phyloP scores from a whole-genome alignment of 306 rosid species.

The Pterocarpus santalinus region DNA sequence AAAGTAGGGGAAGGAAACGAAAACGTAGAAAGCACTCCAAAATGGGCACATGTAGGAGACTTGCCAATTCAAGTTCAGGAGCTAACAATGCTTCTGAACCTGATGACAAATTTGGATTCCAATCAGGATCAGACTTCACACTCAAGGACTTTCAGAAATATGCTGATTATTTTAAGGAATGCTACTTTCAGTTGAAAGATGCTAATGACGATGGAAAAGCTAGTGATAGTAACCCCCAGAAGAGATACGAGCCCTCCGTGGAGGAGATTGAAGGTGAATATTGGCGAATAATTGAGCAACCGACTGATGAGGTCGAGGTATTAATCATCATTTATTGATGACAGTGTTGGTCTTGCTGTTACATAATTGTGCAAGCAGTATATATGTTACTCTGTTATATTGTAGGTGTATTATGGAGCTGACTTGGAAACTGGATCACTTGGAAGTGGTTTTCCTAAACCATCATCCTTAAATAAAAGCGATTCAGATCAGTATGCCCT shows the following conservation, averaged over 20 bases:
- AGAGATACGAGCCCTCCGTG: constrained; percentile 66
- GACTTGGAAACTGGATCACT: constrained; percentile 89
- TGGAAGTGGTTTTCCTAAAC: constrained; percentile 95
- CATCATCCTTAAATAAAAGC: constrained; percentile 56
- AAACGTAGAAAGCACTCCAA: constrained; percentile 72
- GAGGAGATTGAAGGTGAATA: constrained; percentile 97
- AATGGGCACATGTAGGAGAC: constrained; percentile 65
- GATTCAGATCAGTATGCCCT: constrained; percentile 59
- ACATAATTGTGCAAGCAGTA: constrained; percentile 27
- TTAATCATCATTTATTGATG: constrained; percentile 16
- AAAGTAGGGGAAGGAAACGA: constrained; percentile 78
- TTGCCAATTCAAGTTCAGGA: constrained; percentile 57
- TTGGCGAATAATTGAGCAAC: constrained; percentile 92
- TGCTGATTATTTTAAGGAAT: constrained; percentile 69
- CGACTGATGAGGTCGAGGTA: constrained; percentile 97
- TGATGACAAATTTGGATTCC: constrained; percentile 87
- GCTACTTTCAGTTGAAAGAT: constrained; percentile 73
- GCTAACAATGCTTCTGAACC: constrained; percentile 63
- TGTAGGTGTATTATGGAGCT: constrained; percentile 94
- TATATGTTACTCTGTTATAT: constrained; percentile 41
- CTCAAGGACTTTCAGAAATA: constrained; percentile 72
- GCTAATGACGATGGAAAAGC: constrained; percentile 45
- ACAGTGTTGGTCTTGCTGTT: constrained; percentile 22
- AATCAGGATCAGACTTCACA: constrained; percentile 81
- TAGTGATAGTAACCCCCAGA: constrained; percentile 44